Evolutionary conservation across 306 rosid genomes (phyloP), one percentile per base, ranked within the genome.

Genomic region (Quercus robur): DNA sequence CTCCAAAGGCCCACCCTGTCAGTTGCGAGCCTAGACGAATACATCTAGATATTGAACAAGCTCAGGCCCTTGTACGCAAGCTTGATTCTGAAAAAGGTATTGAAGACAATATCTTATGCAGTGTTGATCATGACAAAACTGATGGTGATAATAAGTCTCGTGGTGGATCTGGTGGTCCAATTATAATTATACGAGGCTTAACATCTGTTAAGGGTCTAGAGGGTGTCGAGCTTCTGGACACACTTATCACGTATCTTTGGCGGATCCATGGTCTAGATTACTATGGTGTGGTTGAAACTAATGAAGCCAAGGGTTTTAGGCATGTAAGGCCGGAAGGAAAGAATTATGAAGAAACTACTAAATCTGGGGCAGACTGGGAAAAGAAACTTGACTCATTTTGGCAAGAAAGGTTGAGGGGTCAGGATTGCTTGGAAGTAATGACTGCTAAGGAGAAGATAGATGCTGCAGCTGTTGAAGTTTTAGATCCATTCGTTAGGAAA

Each of bases 381-480:
- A 91, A 84, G 87, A 93, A 91, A 82, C 86, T 96, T 70, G 98
- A 93, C 75, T 89, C 82, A 57, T 90, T 85, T 82, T 96, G 99
- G 98, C 91, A 89, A 87, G 93, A 90, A 71, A 89, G 99, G 85
- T 69, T 91, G 89, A 84, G 82, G 84, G 89, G 98, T 84, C 97
- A 86, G 88, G 99, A 96, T 86, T 97, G 92, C 57, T 83, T 96
- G 88, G 99, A 96, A 85, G 75, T 90, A 80, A 93, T 93, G 99
- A 85, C 98, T 80, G 99, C 92, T 25, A 96, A 90, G 90, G 99
- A 96, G 77, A 96, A 90, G 86, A 91, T 96, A 88, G 99, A 93
- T 78, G 92, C 98, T 51, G 90, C 96, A 58, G 97, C 99, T 74
- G 82, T 52, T 79, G 97, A 91, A 86, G 89, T 85, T 71, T 83